These are phyloP conservation scores for Apodospora peruviana DNA, from an alignment of 495 filamentous ascomycete genomes.

Conservation along the genomic window DNA sequence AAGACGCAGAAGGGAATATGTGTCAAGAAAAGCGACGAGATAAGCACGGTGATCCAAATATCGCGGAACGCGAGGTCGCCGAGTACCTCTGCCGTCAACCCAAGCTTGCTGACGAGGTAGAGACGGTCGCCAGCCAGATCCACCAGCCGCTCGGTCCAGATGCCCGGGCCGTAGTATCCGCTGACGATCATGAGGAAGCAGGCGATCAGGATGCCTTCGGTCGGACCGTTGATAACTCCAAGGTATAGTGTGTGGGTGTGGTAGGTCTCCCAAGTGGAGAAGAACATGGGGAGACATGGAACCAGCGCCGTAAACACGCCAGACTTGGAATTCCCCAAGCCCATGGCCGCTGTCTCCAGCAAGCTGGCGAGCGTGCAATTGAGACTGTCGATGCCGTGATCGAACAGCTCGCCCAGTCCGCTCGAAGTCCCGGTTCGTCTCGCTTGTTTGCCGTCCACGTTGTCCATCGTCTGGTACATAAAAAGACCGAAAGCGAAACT, in stretches of 20 bases:
- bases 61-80: slow-evolving; percentile 68
- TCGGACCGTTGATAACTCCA: slow-evolving; percentile 95
- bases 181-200: slow-evolving; percentile 79
- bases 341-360: slow-evolving; percentile 86
- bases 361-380: slow-evolving; percentile 93
- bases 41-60: slow-evolving; percentile 77
- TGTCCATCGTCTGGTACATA: slow-evolving; percentile 99
- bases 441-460: slow-evolving; percentile 97
- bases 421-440: slow-evolving; percentile 91
- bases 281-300: slow-evolving; percentile 95
- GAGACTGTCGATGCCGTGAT: slow-evolving; percentile 95
- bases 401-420: slow-evolving; percentile 91
- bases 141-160: slow-evolving; percentile 74
- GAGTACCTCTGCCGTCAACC: slow-evolving; percentile 47
- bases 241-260: slow-evolving; percentile 97
- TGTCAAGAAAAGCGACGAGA: slow-evolving; percentile 63
- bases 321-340: slow-evolving; percentile 69
- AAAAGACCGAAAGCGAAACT: slow-evolving; percentile 91
- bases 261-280: slow-evolving; percentile 99
- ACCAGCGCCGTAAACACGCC: slow-evolving; percentile 88
- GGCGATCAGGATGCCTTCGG: slow-evolving; percentile 88
- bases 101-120: slow-evolving; percentile 23
- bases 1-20: slow-evolving; percentile 78
- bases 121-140: slow-evolving; percentile 53
- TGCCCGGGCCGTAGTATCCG: slow-evolving; percentile 78